Evolutionary conservation across 2,329 filamentous ascomycete species (phyloP), one percentile per base, ranked within the genome.

Genomic region (Paecilomyces dactylethromorphus): DNA sequence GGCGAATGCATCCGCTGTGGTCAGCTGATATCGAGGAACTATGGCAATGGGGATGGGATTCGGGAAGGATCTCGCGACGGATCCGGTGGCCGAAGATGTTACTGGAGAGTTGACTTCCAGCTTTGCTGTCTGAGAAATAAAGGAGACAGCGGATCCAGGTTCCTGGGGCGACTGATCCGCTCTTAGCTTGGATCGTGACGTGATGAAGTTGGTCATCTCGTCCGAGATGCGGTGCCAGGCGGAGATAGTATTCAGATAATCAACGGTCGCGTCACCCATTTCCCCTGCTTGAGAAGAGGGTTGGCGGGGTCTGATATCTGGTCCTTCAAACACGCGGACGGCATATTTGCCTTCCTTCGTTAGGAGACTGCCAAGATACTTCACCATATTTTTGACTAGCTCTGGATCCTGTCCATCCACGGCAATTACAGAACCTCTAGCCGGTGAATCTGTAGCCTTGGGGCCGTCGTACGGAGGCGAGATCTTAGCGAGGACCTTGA

Each of bases 371-470:
- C 77, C 80, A 67, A 96, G 78, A 65, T 87, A 87, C 33, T 81
- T 79, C 57, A 88, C 82, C 21, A 96, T 84, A 18, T 84, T 82
- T 2, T 81, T 76, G 3, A 90, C 86, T 3, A 90, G 84, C 10
- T 83, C 79, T 1, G 77, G 72, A 59, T 87, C 83, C 18, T 88
- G 81, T 0, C 92, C 92, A 73, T 97, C 93, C 29, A 97, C 78
- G 0, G 90, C 88, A 62, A 97, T 87, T 39, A 97, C 83, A 0
- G 89, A 84, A 0, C 93, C 92, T n/a, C 92, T 84, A 6, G 79
- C 77, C 64, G 66, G 79, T 5, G 64, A 60, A 18, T 54, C 59
- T 10, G 63, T 60, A 49, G 70, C 65, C 3, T 65, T 66, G 59
- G 71, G 71, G 26, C 67, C 65, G 1, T 77, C 74, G 13, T 90